Evolutionary conservation across 495 filamentous ascomycete species (phyloP).

Genomic region (Astrocystis sublimbata): DNA sequence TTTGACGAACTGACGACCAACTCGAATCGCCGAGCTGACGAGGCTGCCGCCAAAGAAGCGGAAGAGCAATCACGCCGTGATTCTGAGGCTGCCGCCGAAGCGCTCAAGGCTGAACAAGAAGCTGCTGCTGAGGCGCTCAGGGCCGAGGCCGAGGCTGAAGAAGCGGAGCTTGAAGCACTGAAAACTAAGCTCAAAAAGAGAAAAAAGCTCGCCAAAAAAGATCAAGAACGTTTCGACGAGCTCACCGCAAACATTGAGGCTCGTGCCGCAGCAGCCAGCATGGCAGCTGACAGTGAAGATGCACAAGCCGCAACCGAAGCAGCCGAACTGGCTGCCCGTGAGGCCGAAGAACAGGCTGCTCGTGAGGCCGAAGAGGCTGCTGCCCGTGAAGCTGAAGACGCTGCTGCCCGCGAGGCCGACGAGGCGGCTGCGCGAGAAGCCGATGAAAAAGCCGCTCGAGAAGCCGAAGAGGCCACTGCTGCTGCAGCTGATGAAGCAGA

Average conservation of each 20-base stretch:
- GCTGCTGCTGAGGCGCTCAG: conserved; percentile 19
- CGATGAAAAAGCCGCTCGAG: conserved; percentile 6
- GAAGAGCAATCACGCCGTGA: conserved; percentile 34
- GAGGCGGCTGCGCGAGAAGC: conserved; percentile 19
- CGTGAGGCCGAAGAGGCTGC: conserved; percentile 29
- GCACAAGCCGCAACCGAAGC: conserved; percentile 15
- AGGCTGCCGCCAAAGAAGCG: conserved; percentile 28
- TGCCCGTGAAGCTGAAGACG: conserved; percentile 27
- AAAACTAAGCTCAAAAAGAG: conserved; percentile 19
- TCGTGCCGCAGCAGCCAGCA: conserved; percentile 7
- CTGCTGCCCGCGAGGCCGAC: conserved; percentile 7
- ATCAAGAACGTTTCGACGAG: conserved; percentile 40
- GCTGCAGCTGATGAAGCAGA: conserved; percentile 26
- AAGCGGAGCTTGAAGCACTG: conserved; percentile 24
- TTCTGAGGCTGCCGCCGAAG: conserved; percentile 29
- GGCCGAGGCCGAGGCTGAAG: conserved; percentile 25
- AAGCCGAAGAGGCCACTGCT: background rate
- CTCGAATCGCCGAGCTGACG: conserved; percentile 24
- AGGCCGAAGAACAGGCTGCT: conserved; percentile 38
- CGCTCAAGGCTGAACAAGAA: conserved; percentile 28
- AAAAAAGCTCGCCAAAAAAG: conserved; percentile 4
- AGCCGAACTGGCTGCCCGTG: conserved; percentile 23
- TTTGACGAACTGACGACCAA: conserved; percentile 39
- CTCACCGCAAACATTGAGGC: conserved; percentile 38
- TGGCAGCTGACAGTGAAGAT: background rate